Conservation (phyloP, 352 stramenopile species). For the Globisporangium camurandrum region DNA sequence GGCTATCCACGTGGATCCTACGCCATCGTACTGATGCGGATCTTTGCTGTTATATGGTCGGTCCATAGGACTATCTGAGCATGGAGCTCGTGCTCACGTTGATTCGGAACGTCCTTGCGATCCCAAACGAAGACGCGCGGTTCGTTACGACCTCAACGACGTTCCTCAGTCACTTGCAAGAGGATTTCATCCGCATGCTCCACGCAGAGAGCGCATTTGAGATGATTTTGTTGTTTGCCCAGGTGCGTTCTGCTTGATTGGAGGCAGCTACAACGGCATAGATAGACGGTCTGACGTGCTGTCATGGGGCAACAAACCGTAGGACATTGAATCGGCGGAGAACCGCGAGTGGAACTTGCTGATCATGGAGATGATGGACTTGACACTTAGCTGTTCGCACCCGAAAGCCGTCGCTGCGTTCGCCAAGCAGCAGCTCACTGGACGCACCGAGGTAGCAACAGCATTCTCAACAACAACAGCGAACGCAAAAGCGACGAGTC, state of each 20-base stretch:
- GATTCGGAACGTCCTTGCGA: constrained; percentile 75
- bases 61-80: constrained; percentile 59
- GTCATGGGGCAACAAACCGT: background rate
- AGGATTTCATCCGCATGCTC: constrained; percentile 71
- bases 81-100: constrained; percentile 87
- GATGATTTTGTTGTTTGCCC: constrained; percentile 80
- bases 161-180: constrained; percentile 71
- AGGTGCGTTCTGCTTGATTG: constrained; percentile 14
- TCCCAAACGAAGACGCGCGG: constrained; percentile 72
- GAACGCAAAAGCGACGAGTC: constrained; percentile 10
- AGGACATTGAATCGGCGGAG: constrained; percentile 79
- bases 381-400: constrained; percentile 64
- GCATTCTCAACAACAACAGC: background rate
- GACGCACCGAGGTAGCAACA: too few relatives aligned
- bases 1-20: background rate
- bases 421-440: constrained; percentile 22
- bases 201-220: constrained; percentile 83
- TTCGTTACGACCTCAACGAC: constrained; percentile 77
- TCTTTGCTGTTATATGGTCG: background rate
- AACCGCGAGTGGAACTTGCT: constrained; percentile 85
- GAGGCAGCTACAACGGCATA: background rate
- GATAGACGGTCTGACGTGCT: background rate
- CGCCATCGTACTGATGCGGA: too few relatives aligned
- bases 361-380: constrained; percentile 86
- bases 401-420: constrained; percentile 62